These are phyloP conservation scores for Cyberlindnera mrakii DNA, from an alignment of 805 yeast genomes.

Conservation along the genomic window DNA sequence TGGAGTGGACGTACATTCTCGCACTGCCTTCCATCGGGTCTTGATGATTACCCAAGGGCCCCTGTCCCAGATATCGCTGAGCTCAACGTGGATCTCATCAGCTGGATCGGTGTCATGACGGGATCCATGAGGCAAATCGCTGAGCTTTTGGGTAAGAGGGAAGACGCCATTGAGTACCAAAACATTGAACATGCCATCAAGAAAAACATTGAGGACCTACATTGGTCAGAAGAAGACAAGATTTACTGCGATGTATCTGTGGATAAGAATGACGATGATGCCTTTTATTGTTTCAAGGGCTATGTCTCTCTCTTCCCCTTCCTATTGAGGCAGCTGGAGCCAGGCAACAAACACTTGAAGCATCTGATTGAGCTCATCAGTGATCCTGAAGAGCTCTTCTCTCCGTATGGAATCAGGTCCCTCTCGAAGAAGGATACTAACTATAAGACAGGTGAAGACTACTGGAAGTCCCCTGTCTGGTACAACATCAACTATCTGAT, in stretches of 20 bases:
- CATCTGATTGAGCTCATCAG: conserved; percentile 50
- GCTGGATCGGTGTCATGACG: conserved; percentile 95
- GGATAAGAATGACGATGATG: conserved; percentile 64
- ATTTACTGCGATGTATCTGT: conserved; percentile 82
- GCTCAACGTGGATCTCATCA: conserved; percentile 78
- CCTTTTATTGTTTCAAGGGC: conserved; percentile 82
- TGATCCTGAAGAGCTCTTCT: conserved; percentile 72
- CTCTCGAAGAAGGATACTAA: conserved; percentile 58
- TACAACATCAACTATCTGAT: conserved; percentile 81
- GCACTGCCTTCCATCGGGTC: conserved; percentile 87
- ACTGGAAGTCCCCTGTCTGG: conserved; percentile 97
- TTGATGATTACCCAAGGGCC: conserved; percentile 93
- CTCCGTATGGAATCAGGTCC: conserved; percentile 75
- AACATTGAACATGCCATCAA: conserved; percentile 50
- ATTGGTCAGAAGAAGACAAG: conserved; percentile 67
- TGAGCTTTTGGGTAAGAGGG: conserved; percentile 45
- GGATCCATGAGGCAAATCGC: conserved; percentile 75
- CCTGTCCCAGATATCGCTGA: conserved; percentile 79
- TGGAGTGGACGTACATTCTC: conserved; percentile 90
- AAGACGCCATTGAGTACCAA: conserved; percentile 52
- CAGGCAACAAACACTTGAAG: conserved; percentile 39
- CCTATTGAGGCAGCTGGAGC: conserved; percentile 56
- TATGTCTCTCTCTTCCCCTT: conserved; percentile 86
- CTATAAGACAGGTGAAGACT: conserved; percentile 79
- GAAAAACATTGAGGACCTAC: conserved; percentile 62